A percentile compares a stretch with the other conserved stretches of the same genome.
Conservation (phyloP, 345 rosid genomes). For the Salix caprea region DNA sequence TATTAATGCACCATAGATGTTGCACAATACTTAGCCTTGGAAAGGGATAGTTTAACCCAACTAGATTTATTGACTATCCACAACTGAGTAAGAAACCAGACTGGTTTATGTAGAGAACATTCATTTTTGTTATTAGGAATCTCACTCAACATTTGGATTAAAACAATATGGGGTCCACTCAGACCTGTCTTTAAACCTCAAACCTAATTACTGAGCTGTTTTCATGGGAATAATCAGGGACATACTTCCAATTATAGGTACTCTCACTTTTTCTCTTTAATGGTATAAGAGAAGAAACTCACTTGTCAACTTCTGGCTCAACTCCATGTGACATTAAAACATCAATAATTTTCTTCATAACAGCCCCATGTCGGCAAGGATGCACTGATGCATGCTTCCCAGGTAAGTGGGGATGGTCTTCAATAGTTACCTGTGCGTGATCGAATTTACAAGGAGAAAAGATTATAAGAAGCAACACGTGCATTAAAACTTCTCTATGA, state of each 20-base stretch:
- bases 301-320: conserved; percentile 99
- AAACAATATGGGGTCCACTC: background rate
- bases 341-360: conserved; percentile 98
- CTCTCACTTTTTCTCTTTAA: background rate
- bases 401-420: conserved; percentile 95
- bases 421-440: conserved; percentile 73
- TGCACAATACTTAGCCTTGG: background rate
- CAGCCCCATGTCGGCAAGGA: conserved; percentile 98
- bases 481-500: background rate
- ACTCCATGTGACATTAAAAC: conserved; percentile 92
- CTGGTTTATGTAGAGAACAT: background rate
- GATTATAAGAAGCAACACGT: background rate
- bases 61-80: background rate
- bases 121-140: background rate
- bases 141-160: background rate
- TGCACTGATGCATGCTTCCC: conserved; percentile 99
- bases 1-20: background rate
- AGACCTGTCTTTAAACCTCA: background rate
- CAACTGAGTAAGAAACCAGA: background rate
- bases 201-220: background rate
- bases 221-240: background rate
- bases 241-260: background rate
- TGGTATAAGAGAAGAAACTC: conserved; percentile 11
- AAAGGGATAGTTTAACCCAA: background rate
- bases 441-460: background rate